phyloP scores from a whole-genome alignment of 116 monocot genomes.

The Posidonia oceanica region DNA sequence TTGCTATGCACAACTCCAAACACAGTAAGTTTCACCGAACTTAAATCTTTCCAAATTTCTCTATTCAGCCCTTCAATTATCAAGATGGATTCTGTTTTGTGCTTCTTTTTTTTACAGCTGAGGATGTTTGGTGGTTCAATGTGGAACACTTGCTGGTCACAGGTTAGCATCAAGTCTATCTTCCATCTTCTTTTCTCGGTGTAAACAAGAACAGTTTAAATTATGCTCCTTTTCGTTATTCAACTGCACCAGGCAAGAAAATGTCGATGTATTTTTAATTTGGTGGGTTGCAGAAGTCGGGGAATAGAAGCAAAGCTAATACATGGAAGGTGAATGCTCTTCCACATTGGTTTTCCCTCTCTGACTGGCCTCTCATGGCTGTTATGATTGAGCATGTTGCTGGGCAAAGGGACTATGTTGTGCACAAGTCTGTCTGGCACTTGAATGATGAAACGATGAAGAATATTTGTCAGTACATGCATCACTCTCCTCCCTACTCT shows the following conservation, averaged over 20 bases:
- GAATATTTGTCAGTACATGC: slow-evolving; percentile 40
- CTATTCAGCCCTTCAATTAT: neutral
- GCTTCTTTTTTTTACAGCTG: neutral
- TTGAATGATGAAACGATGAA: slow-evolving; percentile 63
- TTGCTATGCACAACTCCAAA: neutral
- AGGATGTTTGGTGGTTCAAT: slow-evolving; percentile 4
- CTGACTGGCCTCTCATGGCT: slow-evolving; percentile 70
- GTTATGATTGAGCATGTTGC: slow-evolving; percentile 70
- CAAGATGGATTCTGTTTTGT: neutral
- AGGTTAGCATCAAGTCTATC: slow-evolving; percentile 5
- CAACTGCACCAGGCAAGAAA: too few species aligned
- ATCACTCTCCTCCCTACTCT: neutral
- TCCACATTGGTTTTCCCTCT: slow-evolving; percentile 8
- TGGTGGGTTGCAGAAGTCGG: slow-evolving; percentile 1
- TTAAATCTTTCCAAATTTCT: neutral
- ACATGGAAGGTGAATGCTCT: slow-evolving; percentile 35
- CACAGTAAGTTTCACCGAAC: neutral
- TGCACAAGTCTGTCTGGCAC: slow-evolving; percentile 86
- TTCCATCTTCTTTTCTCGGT: neutral
- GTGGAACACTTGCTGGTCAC: slow-evolving; percentile 9
- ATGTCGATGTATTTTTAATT: neutral
- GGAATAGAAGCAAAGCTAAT: slow-evolving; percentile 9
- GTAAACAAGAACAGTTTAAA: neutral
- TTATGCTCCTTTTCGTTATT: too few species aligned
- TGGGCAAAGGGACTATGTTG: slow-evolving; percentile 46